phyloP scores from a whole-genome alignment of 129 eudicot genomes.

The Escallonia herrerae region DNA sequence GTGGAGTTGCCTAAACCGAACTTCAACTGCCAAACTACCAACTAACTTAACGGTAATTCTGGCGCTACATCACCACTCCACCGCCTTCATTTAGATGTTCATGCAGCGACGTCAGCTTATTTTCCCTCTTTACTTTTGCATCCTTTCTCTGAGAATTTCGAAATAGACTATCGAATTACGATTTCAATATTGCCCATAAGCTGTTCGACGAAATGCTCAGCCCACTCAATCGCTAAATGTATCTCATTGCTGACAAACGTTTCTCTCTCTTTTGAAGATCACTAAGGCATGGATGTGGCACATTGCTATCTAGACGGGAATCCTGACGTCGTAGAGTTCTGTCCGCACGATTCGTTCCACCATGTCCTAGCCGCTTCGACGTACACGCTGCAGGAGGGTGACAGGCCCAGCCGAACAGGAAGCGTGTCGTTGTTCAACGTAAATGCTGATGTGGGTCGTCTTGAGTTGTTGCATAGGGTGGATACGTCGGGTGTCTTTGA shows the following conservation, averaged over 20 bases:
- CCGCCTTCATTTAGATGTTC: too few relatives aligned
- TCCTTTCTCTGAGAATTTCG: too few relatives aligned
- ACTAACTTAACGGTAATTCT: too few relatives aligned
- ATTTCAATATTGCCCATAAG: neutral
- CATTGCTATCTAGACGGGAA: constrained; percentile 64
- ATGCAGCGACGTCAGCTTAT: too few relatives aligned
- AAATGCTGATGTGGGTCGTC: constrained; percentile 29
- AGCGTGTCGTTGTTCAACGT: constrained; percentile 71
- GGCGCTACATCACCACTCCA: too few relatives aligned
- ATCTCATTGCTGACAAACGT: neutral
- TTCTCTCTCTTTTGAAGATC: neutral
- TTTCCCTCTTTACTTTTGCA: too few relatives aligned
- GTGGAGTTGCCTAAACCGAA: too few relatives aligned
- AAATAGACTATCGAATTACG: neutral
- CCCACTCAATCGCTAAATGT: neutral
- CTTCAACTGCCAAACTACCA: too few relatives aligned
- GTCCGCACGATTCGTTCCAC: constrained; percentile 57
- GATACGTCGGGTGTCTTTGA: constrained; percentile 84
- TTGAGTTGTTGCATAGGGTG: constrained; percentile 43
- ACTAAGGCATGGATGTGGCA: constrained; percentile 60
- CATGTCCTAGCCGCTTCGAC: constrained; percentile 79
- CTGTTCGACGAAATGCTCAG: constrained; percentile 35
- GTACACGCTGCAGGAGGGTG: constrained; percentile 78
- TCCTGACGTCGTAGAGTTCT: constrained; percentile 85
- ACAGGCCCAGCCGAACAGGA: constrained; percentile 61